phyloP scores from a whole-genome alignment of 2,329 filamentous ascomycete genomes.

The Aspergillus hortae region DNA sequence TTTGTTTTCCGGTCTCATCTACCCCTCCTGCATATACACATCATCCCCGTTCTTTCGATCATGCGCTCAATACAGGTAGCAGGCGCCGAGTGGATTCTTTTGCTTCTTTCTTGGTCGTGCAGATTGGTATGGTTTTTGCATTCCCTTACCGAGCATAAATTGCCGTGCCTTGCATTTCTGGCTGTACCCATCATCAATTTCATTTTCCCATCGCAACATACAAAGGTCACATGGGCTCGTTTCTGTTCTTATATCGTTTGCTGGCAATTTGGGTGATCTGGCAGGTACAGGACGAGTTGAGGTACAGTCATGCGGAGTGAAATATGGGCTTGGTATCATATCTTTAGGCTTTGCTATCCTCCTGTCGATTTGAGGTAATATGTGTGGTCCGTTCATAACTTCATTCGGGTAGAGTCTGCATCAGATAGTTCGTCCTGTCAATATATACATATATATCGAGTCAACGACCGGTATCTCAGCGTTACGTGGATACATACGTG shows the following conservation, averaged over 20 bases:
- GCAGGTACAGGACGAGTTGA: slow-evolving; percentile 7
- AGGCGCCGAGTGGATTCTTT: slow-evolving; percentile 14
- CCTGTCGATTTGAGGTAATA: not conserved
- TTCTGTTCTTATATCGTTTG: slow-evolving; percentile 4
- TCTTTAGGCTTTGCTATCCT: not conserved
- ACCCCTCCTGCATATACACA: slow-evolving; percentile 19
- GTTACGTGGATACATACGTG: no score
- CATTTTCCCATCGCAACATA: slow-evolving; percentile 5
- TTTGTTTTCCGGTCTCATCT: slow-evolving; percentile 3
- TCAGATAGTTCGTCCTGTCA: slow-evolving; percentile 1
- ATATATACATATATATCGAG: not conserved
- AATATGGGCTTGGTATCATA: slow-evolving; percentile 6
- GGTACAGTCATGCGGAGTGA: slow-evolving; percentile 10
- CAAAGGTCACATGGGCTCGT: slow-evolving; percentile 4
- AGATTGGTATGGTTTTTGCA: slow-evolving; percentile 16
- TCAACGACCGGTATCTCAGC: not conserved
- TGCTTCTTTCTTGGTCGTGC: slow-evolving; percentile 13
- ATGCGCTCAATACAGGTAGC: slow-evolving; percentile 22
- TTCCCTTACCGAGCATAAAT: slow-evolving; percentile 11
- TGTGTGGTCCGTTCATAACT: not conserved
- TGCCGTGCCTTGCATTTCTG: slow-evolving; percentile 9
- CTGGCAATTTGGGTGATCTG: slow-evolving; percentile 8
- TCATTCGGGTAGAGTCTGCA: slow-evolving; percentile 3
- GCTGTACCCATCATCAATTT: slow-evolving; percentile 3
- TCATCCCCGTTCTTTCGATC: slow-evolving; percentile 12